A percentile compares a stretch with the other conserved stretches of the same genome.
These are phyloP conservation scores for Tillandsia leiboldiana DNA, from an alignment of 176 grass and related monocot genomes.

Conservation along the genomic window DNA sequence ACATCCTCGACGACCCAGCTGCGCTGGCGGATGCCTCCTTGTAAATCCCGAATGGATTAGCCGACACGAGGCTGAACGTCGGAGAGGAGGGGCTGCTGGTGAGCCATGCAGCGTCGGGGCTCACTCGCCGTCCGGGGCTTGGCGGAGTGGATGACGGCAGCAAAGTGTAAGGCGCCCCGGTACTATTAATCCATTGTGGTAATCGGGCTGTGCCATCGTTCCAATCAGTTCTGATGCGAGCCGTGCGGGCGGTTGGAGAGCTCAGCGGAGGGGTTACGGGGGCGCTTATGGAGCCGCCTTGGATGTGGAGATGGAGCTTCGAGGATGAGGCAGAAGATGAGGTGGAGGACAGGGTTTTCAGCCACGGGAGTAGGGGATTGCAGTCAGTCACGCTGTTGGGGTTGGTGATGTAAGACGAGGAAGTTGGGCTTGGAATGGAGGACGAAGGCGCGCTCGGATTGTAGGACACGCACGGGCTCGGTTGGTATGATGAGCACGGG, in stretches of 20 bases:
- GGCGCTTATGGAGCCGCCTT: constrained; percentile 23
- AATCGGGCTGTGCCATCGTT: not conserved
- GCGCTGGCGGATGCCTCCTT: constrained; percentile 7
- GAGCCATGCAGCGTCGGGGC: not conserved
- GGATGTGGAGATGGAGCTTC: constrained; percentile 15
- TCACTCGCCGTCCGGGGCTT: constrained; percentile 5
- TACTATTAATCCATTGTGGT: not conserved
- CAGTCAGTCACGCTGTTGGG: not conserved
- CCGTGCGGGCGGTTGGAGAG: constrained; percentile 2
- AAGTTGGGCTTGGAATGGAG: constrained; percentile 19
- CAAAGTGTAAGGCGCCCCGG: not conserved
- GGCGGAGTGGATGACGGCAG: constrained; percentile 15
- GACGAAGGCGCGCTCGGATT: constrained; percentile 22
- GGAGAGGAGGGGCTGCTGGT: constrained; percentile 19
- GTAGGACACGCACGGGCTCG: constrained; percentile 17
- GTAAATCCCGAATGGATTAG: constrained; percentile 7
- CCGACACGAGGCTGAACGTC: constrained; percentile 15
- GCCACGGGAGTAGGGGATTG: constrained; percentile 20
- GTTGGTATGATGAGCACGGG: constrained; percentile 21
- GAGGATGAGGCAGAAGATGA: constrained; percentile 18
- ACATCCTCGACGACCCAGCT: constrained; percentile 7
- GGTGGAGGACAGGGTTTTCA: constrained; percentile 20
- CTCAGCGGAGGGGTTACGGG: constrained; percentile 28
- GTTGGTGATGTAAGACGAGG: constrained; percentile 18
- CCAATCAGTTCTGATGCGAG: constrained; percentile 15